Base-by-base conservation (phyloP, 495 filamentous ascomycete genomes). In the Penicillium chermesinum region DNA sequence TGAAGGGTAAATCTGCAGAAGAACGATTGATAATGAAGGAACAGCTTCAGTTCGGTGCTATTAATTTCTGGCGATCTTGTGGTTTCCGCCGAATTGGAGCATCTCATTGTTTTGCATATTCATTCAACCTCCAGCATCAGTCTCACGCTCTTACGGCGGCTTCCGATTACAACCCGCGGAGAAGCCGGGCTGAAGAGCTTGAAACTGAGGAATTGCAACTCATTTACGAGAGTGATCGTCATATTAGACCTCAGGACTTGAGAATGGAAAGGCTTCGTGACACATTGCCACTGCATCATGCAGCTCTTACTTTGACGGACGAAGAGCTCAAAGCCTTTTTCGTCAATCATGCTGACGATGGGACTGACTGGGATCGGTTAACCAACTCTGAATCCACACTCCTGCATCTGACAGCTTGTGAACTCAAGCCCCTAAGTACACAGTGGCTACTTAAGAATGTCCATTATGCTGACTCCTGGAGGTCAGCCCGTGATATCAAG, bases 41-140 rank as follows among this genome's bases (percentile, higher is more conserved):
- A 44, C 42, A 16, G 53, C 17, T 41, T 32, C 21, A 53, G 44
- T 30, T 18, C 17, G 37, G 30, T 10, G 54, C 46, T 45, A 48
- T 48, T 48, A 8, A 38, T 14, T 58, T 58, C 41, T 58, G 42
- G 46, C 54, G 54, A 48, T 44, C 50, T 13, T 53, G 46, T 19
- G 55, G 55, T 21, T 63, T 63, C 51, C 59, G 57, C 17, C 57
- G 59, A 32, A 53, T 63, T 38, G 57, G 59, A 37, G 48, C 50
- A 25, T 60, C 59, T 43, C 44, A 19, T 7, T 63, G 44, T 49
- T 60, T 63, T 49, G 50, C 49, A 33, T 56, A 49, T 39, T 57
- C 57, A 33, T 57, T 55, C 30, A 48, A 63, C 48, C 13, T 36
- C 6, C 51, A 53, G 15, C 54, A 61, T 53, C 44, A 37, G 38